Base-by-base conservation (phyloP, 305 asterid genomes). In the Caryopteris hybrid region DNA sequence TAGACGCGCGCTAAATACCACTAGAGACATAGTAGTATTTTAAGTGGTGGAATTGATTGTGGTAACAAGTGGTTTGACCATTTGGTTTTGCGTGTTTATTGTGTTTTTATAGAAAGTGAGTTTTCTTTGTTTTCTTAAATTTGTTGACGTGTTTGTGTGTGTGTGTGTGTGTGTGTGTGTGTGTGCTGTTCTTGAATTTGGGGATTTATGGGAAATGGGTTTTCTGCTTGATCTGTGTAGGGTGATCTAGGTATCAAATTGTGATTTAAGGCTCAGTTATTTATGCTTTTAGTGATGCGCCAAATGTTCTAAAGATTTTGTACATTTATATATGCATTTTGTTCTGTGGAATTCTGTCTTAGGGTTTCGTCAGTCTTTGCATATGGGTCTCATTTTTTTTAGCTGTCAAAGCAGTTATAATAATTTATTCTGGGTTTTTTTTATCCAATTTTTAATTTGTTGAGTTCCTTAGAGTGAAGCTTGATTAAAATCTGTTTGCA, bases 341-440 rank as follows among this genome's bases (percentile, higher is more conserved):
- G 63, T 45, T 56, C 29, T 70, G 48, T 46, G 18, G 56, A 61
- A 50, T 80, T 47, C 50, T 59, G 68, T 63, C 23, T 47, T 80
- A 73, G 82, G 82, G 82, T 73, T 80, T 76, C 62, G 9, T 75
- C 51, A 72, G 45, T 78, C 73, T 78, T 8, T 64, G 53, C 42
- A 6, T 12, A 38, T 66, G 62, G 66, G 58, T 63, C 66, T 43
- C 22, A 16, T 12, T 39, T 65, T 25, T 34, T 34, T 57, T 18
- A 67, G 71, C 64, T 51, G 67, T 22, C 3, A 50, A 16, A 45
- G 16, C 51, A 53, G 64, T 45, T 65, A 18, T 62, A 29, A 16
- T 64, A 10, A 22, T 27, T 10, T n/a, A 20, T 36, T 62, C 13
- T 14, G 18, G 6, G 42, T 64, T 59, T 0, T 39, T 55, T 25